Conservation (phyloP, 1,284 basidiomycete species). For the Rhodotorula sp. region DNA sequence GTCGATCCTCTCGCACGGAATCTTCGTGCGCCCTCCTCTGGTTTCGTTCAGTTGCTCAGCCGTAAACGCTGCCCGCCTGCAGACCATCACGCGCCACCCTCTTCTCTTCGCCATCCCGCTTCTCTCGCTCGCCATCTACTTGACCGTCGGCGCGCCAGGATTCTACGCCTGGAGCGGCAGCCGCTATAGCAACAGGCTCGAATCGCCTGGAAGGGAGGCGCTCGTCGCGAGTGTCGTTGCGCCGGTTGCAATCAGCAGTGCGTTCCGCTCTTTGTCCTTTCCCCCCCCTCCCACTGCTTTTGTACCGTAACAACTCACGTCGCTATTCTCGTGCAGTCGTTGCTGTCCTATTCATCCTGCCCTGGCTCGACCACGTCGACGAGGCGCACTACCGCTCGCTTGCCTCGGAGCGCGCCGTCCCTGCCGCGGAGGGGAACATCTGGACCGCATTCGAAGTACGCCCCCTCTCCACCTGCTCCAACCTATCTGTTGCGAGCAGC, state of each 20-base stretch:
- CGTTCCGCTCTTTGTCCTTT: slow-evolving; percentile 43
- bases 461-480: neutral
- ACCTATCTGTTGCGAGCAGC: neutral
- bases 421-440: slow-evolving; percentile 39
- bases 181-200: slow-evolving; percentile 46
- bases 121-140: slow-evolving; percentile 74
- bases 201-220: slow-evolving; percentile 56
- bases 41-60: neutral
- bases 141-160: slow-evolving; percentile 61
- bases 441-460: slow-evolving; percentile 30
- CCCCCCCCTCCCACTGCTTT: neutral
- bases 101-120: slow-evolving; percentile 76
- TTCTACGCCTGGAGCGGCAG: slow-evolving; percentile 49
- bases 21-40: slow-evolving; percentile 4
- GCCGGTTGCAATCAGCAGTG: slow-evolving; percentile 66
- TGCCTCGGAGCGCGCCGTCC: slow-evolving; percentile 46
- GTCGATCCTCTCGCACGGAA: slow-evolving; percentile 18
- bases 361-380: slow-evolving; percentile 57
- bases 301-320: no score
- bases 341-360: neutral
- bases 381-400: slow-evolving; percentile 60
- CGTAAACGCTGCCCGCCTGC: slow-evolving; percentile 4
- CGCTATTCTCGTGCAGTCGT: neutral
- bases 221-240: slow-evolving; percentile 64
- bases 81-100: slow-evolving; percentile 57